Base-by-base conservation (phyloP, 371 early-diverging fungal genomes). In the Mucor piriformis region DNA sequence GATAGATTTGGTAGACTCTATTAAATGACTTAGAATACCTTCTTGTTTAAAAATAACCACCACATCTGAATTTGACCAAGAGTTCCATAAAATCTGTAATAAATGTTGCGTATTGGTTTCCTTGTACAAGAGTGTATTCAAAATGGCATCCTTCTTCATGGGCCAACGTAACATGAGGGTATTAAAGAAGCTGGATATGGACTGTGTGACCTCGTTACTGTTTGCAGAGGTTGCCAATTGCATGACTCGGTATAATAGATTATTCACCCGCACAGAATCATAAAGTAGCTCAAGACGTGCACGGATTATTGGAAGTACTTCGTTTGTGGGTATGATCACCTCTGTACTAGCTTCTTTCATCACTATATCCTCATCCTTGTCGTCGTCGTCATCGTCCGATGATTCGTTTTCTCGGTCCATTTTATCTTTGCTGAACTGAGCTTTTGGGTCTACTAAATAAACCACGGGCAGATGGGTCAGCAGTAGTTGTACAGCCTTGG, bases 151-250 rank as follows among this genome's bases (percentile, higher is more conserved):
- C 59, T 83, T 89, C 34, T 82, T 71, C 1, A 72, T 61, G 3
- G 85, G 83, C 79, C 88, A 87, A 15, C 82, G 72, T 10, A 77
- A 76, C 66, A 90, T 80, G 6, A 88, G 54, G n/a, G 80, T 74
- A 29, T 77, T 63, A 16, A 88, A 75, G 15, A 89, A 69, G 16
- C 73, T 75, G 0, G 82, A 64, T n/a, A 86, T 50, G 2, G 68
- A 54, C 18, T 59, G 59, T 13, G 63, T 59, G 16, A 69, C 62
- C 15, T 73, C 52, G 37, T 16, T 56, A 11, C 47, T 13, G 3
- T 53, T 52, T 13, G 48, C 48, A 15, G 21, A 33, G 18, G 29
- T 53, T 34, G 23, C 46, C n/a, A 37, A 57, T 32, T 47, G 50
- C 24, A 70, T 68, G 8, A 83, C 63, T 12, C 70, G 73, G 2